A percentile compares a stretch with the other conserved stretches of the same genome.
These are phyloP conservation scores for Gossypium trilobum DNA, from an alignment of 441 rosid species.

Conservation along the genomic window DNA sequence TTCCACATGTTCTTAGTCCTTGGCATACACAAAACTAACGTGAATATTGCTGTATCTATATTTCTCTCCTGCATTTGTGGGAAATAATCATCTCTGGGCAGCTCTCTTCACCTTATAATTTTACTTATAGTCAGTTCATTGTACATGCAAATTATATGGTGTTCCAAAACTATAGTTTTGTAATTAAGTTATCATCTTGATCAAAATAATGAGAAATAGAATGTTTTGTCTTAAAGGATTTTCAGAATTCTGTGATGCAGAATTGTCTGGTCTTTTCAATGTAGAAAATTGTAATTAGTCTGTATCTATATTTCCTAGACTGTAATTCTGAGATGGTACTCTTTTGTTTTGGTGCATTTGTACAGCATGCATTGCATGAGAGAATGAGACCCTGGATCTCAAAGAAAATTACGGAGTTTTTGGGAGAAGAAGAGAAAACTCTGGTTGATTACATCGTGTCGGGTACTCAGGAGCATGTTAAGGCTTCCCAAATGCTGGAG, in stretches of 20 bases:
- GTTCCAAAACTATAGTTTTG: background rate
- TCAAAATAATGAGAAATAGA: background rate
- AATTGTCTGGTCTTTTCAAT: background rate
- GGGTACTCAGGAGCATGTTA: slow-evolving; percentile 74
- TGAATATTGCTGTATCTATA: background rate
- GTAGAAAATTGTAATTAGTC: background rate
- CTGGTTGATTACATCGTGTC: slow-evolving; percentile 80
- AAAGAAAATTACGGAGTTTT: slow-evolving; percentile 85
- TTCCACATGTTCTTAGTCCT: background rate
- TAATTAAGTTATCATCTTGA: background rate
- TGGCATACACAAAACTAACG: background rate
- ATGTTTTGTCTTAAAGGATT: background rate
- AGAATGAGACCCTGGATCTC: slow-evolving; percentile 99
- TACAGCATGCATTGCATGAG: slow-evolving; percentile 77
- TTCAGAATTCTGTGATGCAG: background rate
- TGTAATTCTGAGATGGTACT: slow-evolving; percentile 3
- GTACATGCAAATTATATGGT: background rate
- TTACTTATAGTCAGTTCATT: background rate
- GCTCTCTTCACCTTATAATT: background rate
- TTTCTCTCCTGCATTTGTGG: background rate
- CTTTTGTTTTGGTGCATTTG: slow-evolving; percentile 12
- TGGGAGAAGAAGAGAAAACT: slow-evolving; percentile 89
- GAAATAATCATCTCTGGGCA: background rate
- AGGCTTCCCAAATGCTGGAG: slow-evolving; percentile 92
- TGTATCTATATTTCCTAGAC: background rate